A percentile compares a stretch with the other conserved stretches of the same genome.
phyloP scores from a whole-genome alignment of 306 rosid species.

The Pyrus bretschneideri region DNA sequence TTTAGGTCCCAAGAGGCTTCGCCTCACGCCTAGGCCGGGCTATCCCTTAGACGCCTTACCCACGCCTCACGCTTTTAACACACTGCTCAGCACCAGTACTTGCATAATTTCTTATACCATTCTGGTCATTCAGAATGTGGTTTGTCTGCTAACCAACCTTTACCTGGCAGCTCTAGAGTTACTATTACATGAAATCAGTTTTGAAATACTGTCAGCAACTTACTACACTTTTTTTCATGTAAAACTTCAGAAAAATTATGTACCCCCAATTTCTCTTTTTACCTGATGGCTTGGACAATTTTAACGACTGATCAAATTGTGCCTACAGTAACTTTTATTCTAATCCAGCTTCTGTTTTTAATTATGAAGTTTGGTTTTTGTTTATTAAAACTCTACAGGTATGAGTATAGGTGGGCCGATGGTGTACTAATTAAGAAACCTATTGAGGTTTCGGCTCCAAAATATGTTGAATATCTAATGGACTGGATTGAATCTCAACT shows the following conservation, averaged over 20 bases:
- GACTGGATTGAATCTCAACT: slow-evolving; percentile 99
- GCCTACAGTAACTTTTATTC: background rate
- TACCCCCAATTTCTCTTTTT: background rate
- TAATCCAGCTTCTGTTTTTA: background rate
- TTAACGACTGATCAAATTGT: background rate
- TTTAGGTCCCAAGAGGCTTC: no score
- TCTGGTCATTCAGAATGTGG: background rate
- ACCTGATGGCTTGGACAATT: background rate
- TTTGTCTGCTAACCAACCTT: background rate
- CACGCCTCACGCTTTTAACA: no score
- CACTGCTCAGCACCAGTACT: no score
- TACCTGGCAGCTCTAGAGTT: background rate
- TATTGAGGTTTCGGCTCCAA: slow-evolving; percentile 98
- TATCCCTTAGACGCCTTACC: no score
- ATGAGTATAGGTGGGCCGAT: slow-evolving; percentile 99
- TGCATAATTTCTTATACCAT: background rate
- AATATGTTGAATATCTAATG: slow-evolving; percentile 97
- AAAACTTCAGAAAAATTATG: background rate
- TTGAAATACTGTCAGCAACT: background rate
- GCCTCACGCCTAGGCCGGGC: no score
- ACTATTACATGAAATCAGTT: background rate
- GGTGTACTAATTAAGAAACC: slow-evolving; percentile 97
- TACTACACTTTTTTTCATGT: no score
- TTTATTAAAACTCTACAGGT: slow-evolving; percentile 41
- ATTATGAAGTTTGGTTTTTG: slow-evolving; percentile 9